Conservation (phyloP, 2,329 filamentous ascomycete genomes). For the Clarireedia homoeocarpa region DNA sequence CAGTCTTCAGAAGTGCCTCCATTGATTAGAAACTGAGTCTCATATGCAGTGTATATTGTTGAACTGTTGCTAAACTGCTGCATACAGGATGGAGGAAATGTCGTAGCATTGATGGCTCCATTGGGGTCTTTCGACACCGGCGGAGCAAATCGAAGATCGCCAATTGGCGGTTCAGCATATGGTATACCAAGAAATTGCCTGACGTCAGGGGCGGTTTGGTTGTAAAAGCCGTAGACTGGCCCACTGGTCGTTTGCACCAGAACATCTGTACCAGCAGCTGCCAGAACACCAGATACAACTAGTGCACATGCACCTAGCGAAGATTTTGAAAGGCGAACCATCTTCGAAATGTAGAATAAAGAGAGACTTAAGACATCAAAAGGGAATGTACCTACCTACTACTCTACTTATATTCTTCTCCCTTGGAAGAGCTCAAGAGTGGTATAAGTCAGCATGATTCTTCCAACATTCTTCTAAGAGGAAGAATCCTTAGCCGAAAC, state of each 20-base stretch:
- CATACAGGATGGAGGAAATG: constrained; percentile 16
- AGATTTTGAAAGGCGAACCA: too few species aligned
- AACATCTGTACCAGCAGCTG: not conserved
- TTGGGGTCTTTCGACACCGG: constrained; percentile 17
- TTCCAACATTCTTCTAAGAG: too few species aligned
- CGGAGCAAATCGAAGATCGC: constrained; percentile 30
- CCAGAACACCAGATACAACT: not conserved
- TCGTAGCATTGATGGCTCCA: constrained; percentile 13
- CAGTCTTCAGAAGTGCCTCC: not conserved
- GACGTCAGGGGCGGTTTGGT: constrained; percentile 15
- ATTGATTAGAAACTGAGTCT: not conserved
- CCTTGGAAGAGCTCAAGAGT: too few species aligned
- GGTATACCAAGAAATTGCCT: constrained; percentile 33
- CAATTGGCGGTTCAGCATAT: constrained; percentile 32
- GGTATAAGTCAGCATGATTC: too few species aligned
- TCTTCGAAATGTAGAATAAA: too few species aligned
- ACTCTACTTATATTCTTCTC: too few species aligned
- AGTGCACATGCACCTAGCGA: too few species aligned
- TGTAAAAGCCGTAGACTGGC: constrained; percentile 13
- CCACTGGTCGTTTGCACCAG: constrained; percentile 14
- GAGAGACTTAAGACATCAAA: too few species aligned
- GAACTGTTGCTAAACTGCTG: constrained; percentile 12
- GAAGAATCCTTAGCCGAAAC: too few species aligned
- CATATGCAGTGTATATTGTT: constrained; percentile 7
- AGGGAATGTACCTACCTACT: too few species aligned